Base-by-base conservation (phyloP, 345 rosid species). In the Toxicodendron radicans region DNA sequence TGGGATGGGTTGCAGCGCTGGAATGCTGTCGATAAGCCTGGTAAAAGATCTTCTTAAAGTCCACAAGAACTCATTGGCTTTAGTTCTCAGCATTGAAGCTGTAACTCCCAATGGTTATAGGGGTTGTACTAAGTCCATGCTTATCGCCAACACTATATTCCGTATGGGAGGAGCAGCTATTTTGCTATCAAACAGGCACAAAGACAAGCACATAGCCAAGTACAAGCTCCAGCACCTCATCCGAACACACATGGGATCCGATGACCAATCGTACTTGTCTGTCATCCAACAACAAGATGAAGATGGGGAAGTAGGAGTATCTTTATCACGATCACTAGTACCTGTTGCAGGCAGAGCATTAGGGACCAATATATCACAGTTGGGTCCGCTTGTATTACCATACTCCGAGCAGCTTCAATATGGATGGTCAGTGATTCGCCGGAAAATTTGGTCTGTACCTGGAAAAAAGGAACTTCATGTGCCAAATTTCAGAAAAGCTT, bases 1-100 rank as follows among this genome's bases (percentile, higher is more conserved):
- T 3, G 92, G 92, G 16, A 85, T 88, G 90, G 92, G 92, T 0
- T 88, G 90, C 73, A 86, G 90, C 6, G 90, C 92, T 0, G 90
- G 92, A 38, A 73, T 88, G 66, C 53, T 88, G 63, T 85, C 90
- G 0, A 73, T 84, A 71, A 80, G 83, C 71, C 61, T 88, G 23
- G 90, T 77, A 0, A 88, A 83, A 84, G 87, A 88, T 45, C 90
- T 88, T 4, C 80, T 86, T 54, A 81, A 79, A 79, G 85, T 84
- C 71, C 90, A 82, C 63, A 79, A 78, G 20, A 81, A 83, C 58
- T 84, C 87, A 17, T 8, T 86, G 79, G 90, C 90, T 10, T 41
- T 87, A 23, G 89, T 87, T 60, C 81, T 89, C 73, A 87, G 89
- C 64, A 75, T 81, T 79, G 92, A 89, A 89, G 89, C 90, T 33